Evolutionary conservation across 1,139 yeast species (phyloP).

Genomic region (Taphrina deformans): DNA sequence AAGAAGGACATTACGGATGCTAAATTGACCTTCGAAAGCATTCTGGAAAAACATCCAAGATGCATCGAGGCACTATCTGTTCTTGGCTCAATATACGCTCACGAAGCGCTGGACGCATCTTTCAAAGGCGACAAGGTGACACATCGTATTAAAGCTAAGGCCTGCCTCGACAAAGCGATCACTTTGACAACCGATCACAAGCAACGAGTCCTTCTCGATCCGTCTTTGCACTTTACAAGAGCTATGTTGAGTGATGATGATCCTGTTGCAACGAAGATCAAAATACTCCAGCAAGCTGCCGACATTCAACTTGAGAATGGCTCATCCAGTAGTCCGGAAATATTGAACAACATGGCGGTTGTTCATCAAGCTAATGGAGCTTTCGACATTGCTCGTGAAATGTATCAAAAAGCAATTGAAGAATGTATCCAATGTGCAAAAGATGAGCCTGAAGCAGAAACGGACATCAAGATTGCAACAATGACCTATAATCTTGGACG

Average conservation of each 20-base stretch:
- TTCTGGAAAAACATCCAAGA: slow-evolving; percentile 66
- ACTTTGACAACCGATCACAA: slow-evolving; percentile 52
- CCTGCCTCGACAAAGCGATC: slow-evolving; percentile 70
- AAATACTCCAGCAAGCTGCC: slow-evolving; percentile 48
- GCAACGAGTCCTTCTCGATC: slow-evolving; percentile 53
- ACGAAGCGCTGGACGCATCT: slow-evolving; percentile 44
- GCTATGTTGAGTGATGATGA: slow-evolving; percentile 55
- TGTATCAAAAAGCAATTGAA: slow-evolving; percentile 56
- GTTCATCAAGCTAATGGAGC: slow-evolving; percentile 70
- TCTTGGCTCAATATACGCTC: slow-evolving; percentile 69
- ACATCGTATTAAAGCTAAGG: slow-evolving; percentile 40
- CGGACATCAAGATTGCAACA: slow-evolving; percentile 42
- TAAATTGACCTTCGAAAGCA: slow-evolving; percentile 74
- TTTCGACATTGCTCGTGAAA: slow-evolving; percentile 53
- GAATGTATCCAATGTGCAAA: slow-evolving; percentile 45
- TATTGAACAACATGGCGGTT: slow-evolving; percentile 83
- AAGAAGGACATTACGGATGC: slow-evolving; percentile 81
- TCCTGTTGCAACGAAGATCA: slow-evolving; percentile 53
- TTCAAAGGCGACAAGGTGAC: slow-evolving; percentile 35
- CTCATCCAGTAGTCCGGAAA: slow-evolving; percentile 60
- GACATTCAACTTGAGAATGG: slow-evolving; percentile 52
- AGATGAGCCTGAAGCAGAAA: slow-evolving; percentile 36
- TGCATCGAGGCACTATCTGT: slow-evolving; percentile 74
- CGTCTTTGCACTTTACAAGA: slow-evolving; percentile 38
- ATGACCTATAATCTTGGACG: slow-evolving; percentile 49